Base-by-base conservation (phyloP, 768 basidiomycete genomes). In the Gymnopilus dilepis region DNA sequence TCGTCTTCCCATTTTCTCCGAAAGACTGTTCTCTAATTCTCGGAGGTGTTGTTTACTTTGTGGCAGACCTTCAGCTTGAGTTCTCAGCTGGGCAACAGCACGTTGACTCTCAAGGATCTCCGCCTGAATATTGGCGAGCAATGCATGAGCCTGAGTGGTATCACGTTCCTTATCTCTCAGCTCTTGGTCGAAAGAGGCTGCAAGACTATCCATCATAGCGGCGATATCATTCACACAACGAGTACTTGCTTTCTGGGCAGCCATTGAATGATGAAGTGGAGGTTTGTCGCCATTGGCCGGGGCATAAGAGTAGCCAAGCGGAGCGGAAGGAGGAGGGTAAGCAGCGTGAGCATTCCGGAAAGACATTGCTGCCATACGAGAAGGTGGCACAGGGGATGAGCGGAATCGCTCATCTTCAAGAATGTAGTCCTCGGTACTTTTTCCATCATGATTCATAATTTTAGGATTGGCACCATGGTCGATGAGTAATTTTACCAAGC, bases 361-460 rank as follows among this genome's bases (percentile, higher is more conserved):
- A 9, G 89, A 88, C 88, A 92, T 89, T 19, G 83, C 76, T 24
- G 82, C 72, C 21, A 81, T 76, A 50, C 91, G 85, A 8, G 92
- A 88, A 12, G 87, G 84, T 6, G 93, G 89, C 0, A 87, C 84
- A 2, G 96, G 96, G 6, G 95, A 97, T 1, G 93, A 92, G 38
- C 97, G 85, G 78, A 98, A 98, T 50, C 96, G 87, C 74, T 99
- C 97, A 72, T 99, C 97, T 74, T 99, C 97, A 34, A 99, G 83
- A 65, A 99, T 99, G 70, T 99, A 99, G 73, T 99, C 97, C 76
- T 99, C 97, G 2, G 97, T 92, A 61, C 90, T 95, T 79, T 99
- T 99, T 50, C 94, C 93, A 68, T 99, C 97, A 59, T 90, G 84
- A 72, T 99, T 99, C 62, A 87, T 82, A 63, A 99, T 86, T 76